These are phyloP conservation scores for Jacaranda copaia DNA, from an alignment of 257 asterid species.

Conservation along the genomic window DNA sequence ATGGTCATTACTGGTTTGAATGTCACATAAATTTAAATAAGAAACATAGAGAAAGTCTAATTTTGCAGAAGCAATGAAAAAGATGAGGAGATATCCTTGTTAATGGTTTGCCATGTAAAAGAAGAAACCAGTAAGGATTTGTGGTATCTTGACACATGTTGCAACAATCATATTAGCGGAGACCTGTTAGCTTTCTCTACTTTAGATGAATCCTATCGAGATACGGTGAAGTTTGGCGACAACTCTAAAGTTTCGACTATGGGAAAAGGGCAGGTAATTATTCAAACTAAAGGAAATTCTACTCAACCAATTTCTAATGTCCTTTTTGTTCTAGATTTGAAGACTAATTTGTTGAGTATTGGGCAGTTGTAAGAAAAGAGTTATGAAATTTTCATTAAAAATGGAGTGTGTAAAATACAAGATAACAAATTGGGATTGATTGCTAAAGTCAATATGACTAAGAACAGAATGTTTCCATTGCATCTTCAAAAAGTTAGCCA, in stretches of 20 bases:
- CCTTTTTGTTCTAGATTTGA: neutral
- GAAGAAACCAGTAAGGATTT: neutral
- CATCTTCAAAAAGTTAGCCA: neutral
- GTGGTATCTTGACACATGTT: neutral
- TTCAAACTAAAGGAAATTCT: no score
- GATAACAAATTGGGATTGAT: neutral
- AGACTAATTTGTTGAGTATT: conserved; percentile 12
- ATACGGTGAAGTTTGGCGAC: no score
- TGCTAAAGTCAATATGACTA: neutral
- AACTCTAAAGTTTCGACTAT: no score
- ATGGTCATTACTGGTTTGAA: no score
- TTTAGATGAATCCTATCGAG: no score
- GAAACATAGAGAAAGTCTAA: no score
- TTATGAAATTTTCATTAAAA: neutral
- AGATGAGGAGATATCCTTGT: neutral
- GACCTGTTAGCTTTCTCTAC: no score
- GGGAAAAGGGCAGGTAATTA: no score
- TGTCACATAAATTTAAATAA: no score
- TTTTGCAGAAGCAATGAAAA: no score
- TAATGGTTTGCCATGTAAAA: neutral
- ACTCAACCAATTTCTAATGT: neutral
- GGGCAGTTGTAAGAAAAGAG: conserved; percentile 11
- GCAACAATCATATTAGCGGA: neutral
- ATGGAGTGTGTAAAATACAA: neutral
- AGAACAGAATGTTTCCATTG: conserved; percentile 1